Conservation (phyloP, 2,329 filamentous ascomycete species). For the Ciborinia camelliae region DNA sequence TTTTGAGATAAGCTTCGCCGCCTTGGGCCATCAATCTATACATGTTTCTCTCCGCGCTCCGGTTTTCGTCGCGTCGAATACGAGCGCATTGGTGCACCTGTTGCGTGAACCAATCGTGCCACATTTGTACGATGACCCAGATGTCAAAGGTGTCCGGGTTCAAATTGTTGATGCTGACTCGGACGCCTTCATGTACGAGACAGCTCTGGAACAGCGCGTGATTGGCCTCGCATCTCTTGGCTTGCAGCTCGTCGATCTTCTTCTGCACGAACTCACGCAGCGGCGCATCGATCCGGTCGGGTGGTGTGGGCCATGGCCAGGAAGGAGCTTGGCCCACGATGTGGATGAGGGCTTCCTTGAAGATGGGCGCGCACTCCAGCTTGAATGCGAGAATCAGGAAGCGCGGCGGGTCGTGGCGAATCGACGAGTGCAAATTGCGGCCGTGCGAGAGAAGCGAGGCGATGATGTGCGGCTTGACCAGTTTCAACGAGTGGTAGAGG, state of each 20-base stretch:
- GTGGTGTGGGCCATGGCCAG: slow-evolving; percentile 22
- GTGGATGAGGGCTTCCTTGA: slow-evolving; percentile 31
- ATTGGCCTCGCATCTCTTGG: slow-evolving; percentile 18
- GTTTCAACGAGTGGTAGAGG: slow-evolving; percentile 12
- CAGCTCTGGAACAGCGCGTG: slow-evolving; percentile 23
- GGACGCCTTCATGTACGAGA: slow-evolving; percentile 12
- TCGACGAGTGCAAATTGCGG: slow-evolving; percentile 23
- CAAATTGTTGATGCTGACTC: slow-evolving; percentile 8
- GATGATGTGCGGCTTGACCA: slow-evolving; percentile 22
- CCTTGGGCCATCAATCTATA: slow-evolving; percentile 29
- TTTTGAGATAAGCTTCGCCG: slow-evolving; percentile 27
- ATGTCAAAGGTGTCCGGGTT: slow-evolving; percentile 31
- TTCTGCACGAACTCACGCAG: slow-evolving; percentile 18
- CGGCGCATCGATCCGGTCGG: background rate
- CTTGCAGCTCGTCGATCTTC: slow-evolving; percentile 23
- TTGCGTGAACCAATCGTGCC: slow-evolving; percentile 32
- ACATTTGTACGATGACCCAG: slow-evolving; percentile 27
- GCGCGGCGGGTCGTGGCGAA: slow-evolving; percentile 24
- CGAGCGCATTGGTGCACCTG: slow-evolving; percentile 2
- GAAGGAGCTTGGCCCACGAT: slow-evolving; percentile 27
- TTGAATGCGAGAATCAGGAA: slow-evolving; percentile 26
- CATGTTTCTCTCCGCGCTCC: slow-evolving; percentile 3
- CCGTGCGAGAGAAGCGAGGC: slow-evolving; percentile 22
- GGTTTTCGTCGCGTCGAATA: background rate
- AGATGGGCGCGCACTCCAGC: slow-evolving; percentile 27